These are phyloP conservation scores for Lentithecium fluviatile DNA, from an alignment of 495 filamentous ascomycete genomes.

Conservation along the genomic window DNA sequence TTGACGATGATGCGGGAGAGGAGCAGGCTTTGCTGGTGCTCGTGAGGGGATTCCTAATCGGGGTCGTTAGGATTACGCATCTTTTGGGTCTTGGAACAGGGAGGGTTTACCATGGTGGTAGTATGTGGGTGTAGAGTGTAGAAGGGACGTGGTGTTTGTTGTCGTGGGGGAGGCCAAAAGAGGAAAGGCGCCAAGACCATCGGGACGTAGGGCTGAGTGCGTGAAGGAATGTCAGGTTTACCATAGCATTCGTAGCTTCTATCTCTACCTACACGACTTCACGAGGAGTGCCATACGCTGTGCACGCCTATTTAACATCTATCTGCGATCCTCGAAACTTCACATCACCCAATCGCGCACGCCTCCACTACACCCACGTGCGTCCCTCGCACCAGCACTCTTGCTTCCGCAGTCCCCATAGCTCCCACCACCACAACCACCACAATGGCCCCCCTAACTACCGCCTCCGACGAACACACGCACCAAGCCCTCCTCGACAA, in stretches of 20 bases:
- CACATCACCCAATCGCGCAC: too few relatives aligned
- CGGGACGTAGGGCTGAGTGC: conserved; percentile 12
- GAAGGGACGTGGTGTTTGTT: conserved; percentile 24
- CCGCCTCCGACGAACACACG: conserved; percentile 43
- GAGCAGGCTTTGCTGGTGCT: conserved; percentile 92
- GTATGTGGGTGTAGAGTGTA: neutral
- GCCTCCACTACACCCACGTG: neutral
- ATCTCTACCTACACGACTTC: too few relatives aligned
- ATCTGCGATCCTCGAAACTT: neutral
- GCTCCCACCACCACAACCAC: neutral
- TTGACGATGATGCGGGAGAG: conserved; percentile 96
- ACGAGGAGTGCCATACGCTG: too few relatives aligned
- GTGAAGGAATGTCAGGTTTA: too few relatives aligned
- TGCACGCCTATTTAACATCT: neutral
- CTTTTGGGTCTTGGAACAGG: neutral
- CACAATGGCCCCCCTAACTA: conserved; percentile 47
- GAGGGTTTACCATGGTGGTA: conserved; percentile 16
- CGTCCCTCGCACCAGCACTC: neutral
- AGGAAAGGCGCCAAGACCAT: conserved; percentile 16
- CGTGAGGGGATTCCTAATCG: conserved; percentile 86
- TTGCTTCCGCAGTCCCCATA: neutral
- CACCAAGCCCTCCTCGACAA: conserved; percentile 65
- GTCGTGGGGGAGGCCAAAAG: conserved; percentile 1
- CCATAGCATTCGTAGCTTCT: too few relatives aligned
- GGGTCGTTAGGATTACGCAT: conserved; percentile 5